These are phyloP conservation scores for Trametes polyzona DNA, from an alignment of 1,284 basidiomycete species.

Conservation along the genomic window DNA sequence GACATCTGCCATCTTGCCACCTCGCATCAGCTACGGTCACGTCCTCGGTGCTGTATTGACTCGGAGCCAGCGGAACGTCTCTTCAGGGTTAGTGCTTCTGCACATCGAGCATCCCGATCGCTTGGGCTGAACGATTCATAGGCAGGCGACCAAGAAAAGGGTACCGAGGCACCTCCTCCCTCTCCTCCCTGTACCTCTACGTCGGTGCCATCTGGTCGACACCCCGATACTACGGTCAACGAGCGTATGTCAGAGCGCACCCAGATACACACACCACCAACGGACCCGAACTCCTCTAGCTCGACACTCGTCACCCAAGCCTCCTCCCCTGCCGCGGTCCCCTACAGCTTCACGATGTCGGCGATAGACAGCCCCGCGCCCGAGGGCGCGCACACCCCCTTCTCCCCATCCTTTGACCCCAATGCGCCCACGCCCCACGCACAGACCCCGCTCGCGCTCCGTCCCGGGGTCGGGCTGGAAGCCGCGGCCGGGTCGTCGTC, in stretches of 20 bases:
- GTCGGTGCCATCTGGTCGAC: too few species aligned
- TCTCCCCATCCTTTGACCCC: slow-evolving; percentile 31
- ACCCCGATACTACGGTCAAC: not conserved
- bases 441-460: slow-evolving; percentile 12
- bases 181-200: too few species aligned
- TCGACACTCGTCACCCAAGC: slow-evolving; percentile 23
- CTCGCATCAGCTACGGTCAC: not conserved
- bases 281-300: slow-evolving; percentile 22
- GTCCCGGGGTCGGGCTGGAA: slow-evolving; percentile 14
- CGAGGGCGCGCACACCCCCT: slow-evolving; percentile 19
- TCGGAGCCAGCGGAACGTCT: not conserved
- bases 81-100: not conserved
- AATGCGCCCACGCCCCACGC: slow-evolving; percentile 16
- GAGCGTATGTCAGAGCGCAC: slow-evolving; percentile 11
- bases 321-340: not conserved
- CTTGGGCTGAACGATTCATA: not conserved
- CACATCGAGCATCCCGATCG: not conserved
- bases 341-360: not conserved
- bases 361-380: not conserved
- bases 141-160: too few species aligned
- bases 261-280: slow-evolving; percentile 7
- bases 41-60: not conserved
- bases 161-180: too few species aligned
- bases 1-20: not conserved
- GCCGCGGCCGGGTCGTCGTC: too few species aligned